Conservation (phyloP, 2,329 filamentous ascomycete species). For the Fusarium pseudocircinatum region DNA sequence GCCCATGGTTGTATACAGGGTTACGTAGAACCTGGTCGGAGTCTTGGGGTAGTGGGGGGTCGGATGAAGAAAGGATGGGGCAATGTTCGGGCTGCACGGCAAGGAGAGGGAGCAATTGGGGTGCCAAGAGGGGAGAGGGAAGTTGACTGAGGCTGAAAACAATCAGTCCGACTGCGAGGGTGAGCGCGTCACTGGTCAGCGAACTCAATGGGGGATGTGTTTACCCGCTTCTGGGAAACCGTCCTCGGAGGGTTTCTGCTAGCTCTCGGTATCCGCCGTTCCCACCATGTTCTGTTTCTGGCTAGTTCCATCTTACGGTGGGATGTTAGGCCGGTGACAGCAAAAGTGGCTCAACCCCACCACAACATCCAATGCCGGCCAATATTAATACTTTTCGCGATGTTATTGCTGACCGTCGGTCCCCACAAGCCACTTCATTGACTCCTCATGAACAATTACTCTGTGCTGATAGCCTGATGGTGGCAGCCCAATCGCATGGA, state of each 20-base stretch:
- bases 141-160: neutral
- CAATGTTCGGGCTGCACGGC: neutral
- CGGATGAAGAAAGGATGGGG: neutral
- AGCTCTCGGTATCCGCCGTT: neutral
- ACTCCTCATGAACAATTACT: neutral
- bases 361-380: neutral
- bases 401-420: fast-evolving
- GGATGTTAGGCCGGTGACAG: neutral
- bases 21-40: neutral
- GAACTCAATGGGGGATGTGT: neutral
- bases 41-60: neutral
- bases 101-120: neutral
- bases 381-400: neutral
- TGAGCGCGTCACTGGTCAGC: neutral
- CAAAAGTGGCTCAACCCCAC: neutral
- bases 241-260: neutral
- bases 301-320: neutral
- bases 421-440: fast-evolving
- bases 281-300: neutral
- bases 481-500: fast-evolving
- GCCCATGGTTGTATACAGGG: neutral
- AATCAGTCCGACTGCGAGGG: neutral
- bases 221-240: neutral
- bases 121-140: neutral
- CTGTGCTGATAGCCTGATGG: neutral